phyloP scores from a whole-genome alignment of 1,284 basidiomycete species.

The Ustilago curta region DNA sequence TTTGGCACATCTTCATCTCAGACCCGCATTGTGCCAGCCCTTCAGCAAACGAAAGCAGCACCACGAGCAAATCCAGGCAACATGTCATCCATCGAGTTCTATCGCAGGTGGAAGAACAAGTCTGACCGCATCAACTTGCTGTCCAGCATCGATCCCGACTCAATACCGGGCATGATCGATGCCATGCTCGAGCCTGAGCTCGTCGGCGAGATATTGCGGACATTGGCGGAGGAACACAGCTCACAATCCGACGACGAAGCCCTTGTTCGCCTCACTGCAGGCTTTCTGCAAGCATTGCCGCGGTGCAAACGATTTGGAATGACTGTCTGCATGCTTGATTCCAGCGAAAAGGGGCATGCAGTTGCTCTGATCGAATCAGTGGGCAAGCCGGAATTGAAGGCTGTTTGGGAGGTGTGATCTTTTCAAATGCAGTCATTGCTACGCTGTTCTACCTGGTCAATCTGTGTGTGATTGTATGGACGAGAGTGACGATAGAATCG shows the following conservation, averaged over 20 bases:
- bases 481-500: not conserved
- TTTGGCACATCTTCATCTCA: conserved; percentile 19
- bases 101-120: conserved; percentile 46
- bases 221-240: conserved; percentile 12
- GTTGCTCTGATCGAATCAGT: conserved; percentile 18
- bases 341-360: conserved; percentile 24
- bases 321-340: conserved; percentile 42
- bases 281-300: conserved; percentile 19
- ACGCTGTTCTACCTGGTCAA: no score
- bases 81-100: conserved; percentile 45
- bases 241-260: not conserved
- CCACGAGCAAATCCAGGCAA: not conserved
- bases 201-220: conserved; percentile 29
- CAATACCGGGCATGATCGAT: conserved; percentile 38
- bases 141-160: conserved; percentile 12
- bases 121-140: conserved; percentile 16
- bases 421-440: not conserved
- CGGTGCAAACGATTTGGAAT: conserved; percentile 41
- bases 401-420: conserved; percentile 29
- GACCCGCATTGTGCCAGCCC: not conserved
- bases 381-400: conserved; percentile 20
- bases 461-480: conserved; percentile 1
- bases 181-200: conserved; percentile 42
- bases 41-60: not conserved
- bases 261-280: not conserved